Conservation (phyloP, 805 yeast species). For the Pichia pseudocactophila region DNA sequence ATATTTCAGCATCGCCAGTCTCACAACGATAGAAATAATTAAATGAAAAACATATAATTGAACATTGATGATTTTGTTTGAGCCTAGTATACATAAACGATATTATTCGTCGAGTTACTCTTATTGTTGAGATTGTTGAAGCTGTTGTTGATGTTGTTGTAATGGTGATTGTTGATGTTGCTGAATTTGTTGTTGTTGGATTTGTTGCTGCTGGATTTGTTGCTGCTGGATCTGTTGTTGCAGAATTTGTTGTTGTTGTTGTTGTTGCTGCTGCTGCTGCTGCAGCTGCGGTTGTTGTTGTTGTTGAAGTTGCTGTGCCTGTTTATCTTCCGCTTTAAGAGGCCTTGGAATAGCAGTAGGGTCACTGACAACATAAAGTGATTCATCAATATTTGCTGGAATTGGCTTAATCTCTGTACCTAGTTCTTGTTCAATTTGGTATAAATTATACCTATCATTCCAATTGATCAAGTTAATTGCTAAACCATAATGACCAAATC, state of each 20-base stretch:
- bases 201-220: no score
- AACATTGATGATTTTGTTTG: no score
- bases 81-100: no score
- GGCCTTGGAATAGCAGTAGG: slow-evolving; percentile 75
- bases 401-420: slow-evolving; percentile 97
- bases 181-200: background rate
- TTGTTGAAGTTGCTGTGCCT: slow-evolving; percentile 21
- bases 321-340: slow-evolving; percentile 51
- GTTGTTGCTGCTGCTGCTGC: background rate
- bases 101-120: no score
- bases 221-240: no score
- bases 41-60: no score
- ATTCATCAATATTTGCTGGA: slow-evolving; percentile 85
- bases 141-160: no score
- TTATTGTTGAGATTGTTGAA: no score
- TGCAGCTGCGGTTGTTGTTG: slow-evolving; percentile 24
- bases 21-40: no score
- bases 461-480: slow-evolving; percentile 95
- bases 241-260: background rate
- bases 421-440: slow-evolving; percentile 92
- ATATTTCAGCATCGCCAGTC: no score
- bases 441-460: slow-evolving; percentile 90
- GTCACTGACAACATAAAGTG: slow-evolving; percentile 80
- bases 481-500: slow-evolving; percentile 96
- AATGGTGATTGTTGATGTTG: no score